Percentiles rank a stretch among this genome's conserved stretches.
These are phyloP conservation scores for Sugiyamaella grinbergsii DNA, from an alignment of 1,139 yeast species.

Conservation along the genomic window DNA sequence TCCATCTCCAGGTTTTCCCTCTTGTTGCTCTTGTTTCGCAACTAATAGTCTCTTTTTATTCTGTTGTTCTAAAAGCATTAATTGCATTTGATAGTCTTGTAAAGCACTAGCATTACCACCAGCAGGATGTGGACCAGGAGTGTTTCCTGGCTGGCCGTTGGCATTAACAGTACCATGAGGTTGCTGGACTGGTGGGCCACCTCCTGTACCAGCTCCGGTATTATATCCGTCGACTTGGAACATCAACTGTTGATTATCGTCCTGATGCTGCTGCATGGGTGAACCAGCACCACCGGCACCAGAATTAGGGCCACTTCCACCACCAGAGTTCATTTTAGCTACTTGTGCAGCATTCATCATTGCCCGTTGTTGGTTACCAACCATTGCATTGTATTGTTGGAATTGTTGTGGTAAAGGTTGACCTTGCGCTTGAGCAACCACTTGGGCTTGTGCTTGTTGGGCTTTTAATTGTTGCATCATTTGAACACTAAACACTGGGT, in stretches of 20 bases:
- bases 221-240: constrained; percentile 28
- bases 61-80: constrained; percentile 70
- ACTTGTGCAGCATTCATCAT: constrained; percentile 33
- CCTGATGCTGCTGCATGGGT: constrained; percentile 27
- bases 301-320: constrained; percentile 21
- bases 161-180: constrained; percentile 16
- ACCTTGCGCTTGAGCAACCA: constrained; percentile 18
- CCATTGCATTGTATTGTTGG: constrained; percentile 33
- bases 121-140: constrained; percentile 27
- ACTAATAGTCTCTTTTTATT: constrained; percentile 55
- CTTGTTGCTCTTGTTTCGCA: constrained; percentile 39
- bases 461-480: constrained; percentile 35
- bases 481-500: constrained; percentile 32
- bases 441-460: constrained; percentile 29
- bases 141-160: constrained; percentile 23
- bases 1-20: constrained; percentile 21
- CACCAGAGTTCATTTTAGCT: constrained; percentile 20
- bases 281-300: constrained; percentile 25
- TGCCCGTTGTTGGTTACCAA: constrained; percentile 35
- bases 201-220: constrained; percentile 8
- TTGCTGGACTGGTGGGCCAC: constrained; percentile 11
- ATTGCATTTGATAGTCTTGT: constrained; percentile 76
- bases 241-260: constrained; percentile 25
- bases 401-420: constrained; percentile 32
- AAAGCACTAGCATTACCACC: constrained; percentile 46